Conservation (phyloP, 495 filamentous ascomycete genomes). For the Lasiosphaeria miniovina region DNA sequence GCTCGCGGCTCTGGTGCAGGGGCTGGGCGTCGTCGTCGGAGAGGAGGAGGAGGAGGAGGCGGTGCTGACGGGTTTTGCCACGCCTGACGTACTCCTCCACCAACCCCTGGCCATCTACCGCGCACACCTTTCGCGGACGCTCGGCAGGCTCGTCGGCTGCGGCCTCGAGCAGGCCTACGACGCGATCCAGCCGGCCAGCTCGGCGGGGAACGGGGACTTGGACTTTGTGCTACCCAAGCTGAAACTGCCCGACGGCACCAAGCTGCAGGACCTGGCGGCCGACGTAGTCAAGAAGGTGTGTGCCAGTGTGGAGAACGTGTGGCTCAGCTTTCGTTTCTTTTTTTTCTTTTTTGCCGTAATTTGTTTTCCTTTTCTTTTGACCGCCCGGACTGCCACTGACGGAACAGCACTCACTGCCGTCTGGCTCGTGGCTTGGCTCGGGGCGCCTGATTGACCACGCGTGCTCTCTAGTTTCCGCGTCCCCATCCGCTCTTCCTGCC, state of each 20-base stretch:
- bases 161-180: conserved; percentile 24
- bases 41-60: too few relatives aligned
- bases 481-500: conserved; percentile 27
- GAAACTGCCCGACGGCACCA: conserved; percentile 21
- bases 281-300: conserved; percentile 28
- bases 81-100: conserved; percentile 14
- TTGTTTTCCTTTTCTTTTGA: background rate
- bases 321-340: background rate
- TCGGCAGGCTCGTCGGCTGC: conserved; percentile 19
- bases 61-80: conserved; percentile 13
- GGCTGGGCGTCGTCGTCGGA: conserved; percentile 10
- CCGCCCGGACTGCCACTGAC: background rate
- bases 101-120: conserved; percentile 28
- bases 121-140: conserved; percentile 21
- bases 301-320: background rate
- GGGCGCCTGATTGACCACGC: too few relatives aligned
- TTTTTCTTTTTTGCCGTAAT: background rate
- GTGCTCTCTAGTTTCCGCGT: conserved; percentile 23
- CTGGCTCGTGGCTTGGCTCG: background rate
- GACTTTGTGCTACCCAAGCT: conserved; percentile 34
- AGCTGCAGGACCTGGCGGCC: conserved; percentile 18
- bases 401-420: background rate
- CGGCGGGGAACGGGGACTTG: conserved; percentile 32
- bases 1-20: conserved; percentile 17
- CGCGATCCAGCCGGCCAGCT: conserved; percentile 28